Conservation (phyloP, 257 asterid genomes). For the Plantago major region DNA sequence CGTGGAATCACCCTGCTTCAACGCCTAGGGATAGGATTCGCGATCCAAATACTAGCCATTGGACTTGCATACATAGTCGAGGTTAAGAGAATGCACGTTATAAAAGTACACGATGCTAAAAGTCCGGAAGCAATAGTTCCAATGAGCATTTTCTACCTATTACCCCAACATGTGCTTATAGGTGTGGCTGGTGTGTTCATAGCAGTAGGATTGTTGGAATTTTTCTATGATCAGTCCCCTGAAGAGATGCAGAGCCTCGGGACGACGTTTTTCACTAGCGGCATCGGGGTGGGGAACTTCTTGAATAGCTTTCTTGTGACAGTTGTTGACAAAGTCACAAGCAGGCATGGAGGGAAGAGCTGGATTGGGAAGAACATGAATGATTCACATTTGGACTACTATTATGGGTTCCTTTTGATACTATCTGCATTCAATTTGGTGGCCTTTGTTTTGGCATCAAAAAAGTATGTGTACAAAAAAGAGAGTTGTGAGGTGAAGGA, state of each 20-base stretch:
- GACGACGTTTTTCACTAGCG: conserved; percentile 82
- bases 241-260: conserved; percentile 84
- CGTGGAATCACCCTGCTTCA: conserved; percentile 70
- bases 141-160: conserved; percentile 52
- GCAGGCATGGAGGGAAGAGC: conserved; percentile 52
- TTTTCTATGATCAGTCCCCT: conserved; percentile 86
- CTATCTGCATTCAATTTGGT: conserved; percentile 45
- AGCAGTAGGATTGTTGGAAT: conserved; percentile 71
- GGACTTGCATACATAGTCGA: conserved; percentile 50
- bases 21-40: conserved; percentile 60
- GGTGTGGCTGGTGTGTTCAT: conserved; percentile 80
- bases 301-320: conserved; percentile 78
- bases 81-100: conserved; percentile 36
- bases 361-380: conserved; percentile 89
- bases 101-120: conserved; percentile 24
- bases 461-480: conserved; percentile 57
- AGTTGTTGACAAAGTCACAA: conserved; percentile 56
- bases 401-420: conserved; percentile 56
- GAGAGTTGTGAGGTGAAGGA: conserved; percentile 39
- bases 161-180: conserved; percentile 67
- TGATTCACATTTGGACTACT: conserved; percentile 73
- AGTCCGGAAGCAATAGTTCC: conserved; percentile 46
- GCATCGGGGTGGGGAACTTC: conserved; percentile 80
- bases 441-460: conserved; percentile 52
- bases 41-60: conserved; percentile 57